Percentiles rank a stretch among this genome's conserved stretches.
These are phyloP conservation scores for Fusarium verrucosum DNA, from an alignment of 2,329 filamentous ascomycete species.

Conservation along the genomic window DNA sequence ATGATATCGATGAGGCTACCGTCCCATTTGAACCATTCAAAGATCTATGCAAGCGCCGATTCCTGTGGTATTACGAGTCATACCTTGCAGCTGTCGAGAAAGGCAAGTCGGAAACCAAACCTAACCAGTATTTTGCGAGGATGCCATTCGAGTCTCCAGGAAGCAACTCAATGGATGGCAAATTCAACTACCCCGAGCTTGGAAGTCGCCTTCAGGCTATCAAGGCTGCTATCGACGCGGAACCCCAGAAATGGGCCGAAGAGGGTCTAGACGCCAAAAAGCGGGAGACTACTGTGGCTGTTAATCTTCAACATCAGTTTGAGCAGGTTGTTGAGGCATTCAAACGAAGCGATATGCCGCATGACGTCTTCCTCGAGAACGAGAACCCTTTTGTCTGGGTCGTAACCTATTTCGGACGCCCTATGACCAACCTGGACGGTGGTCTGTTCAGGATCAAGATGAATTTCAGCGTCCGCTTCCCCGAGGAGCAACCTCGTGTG, in stretches of 20 bases:
- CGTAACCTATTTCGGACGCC: conserved; percentile 87
- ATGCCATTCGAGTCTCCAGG: conserved; percentile 84
- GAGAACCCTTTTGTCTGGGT: conserved; percentile 90
- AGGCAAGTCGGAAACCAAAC: conserved; percentile 70
- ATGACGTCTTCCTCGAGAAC: conserved; percentile 80
- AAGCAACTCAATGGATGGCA: conserved; percentile 85
- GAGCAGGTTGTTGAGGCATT: conserved; percentile 82
- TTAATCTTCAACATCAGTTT: conserved; percentile 84
- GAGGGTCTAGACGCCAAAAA: conserved; percentile 71
- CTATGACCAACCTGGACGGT: conserved; percentile 93
- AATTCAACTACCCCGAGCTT: conserved; percentile 82
- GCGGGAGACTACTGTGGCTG: conserved; percentile 78
- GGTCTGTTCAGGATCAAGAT: conserved; percentile 86
- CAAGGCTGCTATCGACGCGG: conserved; percentile 74
- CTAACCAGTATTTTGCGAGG: conserved; percentile 71
- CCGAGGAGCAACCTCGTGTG: conserved; percentile 86
- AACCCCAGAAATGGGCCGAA: conserved; percentile 75
- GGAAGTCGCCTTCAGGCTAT: conserved; percentile 74
- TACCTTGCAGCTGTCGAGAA: conserved; percentile 78
- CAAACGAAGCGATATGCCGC: conserved; percentile 73
- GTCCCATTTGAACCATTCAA: conserved; percentile 84
- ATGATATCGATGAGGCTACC: conserved; percentile 63
- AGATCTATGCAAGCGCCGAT: conserved; percentile 88
- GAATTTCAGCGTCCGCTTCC: conserved; percentile 83
- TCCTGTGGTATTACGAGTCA: conserved; percentile 94